Conservation (phyloP, 495 filamentous ascomycete genomes). For the Staphylotrichum longicolle region DNA sequence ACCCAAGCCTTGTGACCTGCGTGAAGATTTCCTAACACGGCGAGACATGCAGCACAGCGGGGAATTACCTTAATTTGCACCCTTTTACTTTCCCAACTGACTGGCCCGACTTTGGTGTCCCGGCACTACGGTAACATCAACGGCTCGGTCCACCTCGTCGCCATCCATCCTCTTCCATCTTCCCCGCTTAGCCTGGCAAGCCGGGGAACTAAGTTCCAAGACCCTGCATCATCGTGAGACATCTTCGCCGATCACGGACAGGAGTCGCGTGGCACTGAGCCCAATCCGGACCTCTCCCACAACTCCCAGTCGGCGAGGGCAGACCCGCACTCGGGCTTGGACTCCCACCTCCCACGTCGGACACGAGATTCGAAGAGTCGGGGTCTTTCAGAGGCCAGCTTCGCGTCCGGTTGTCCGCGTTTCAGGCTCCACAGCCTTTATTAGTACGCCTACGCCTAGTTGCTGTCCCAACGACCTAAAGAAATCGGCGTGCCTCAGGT, state of each 20-base stretch:
- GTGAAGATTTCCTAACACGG: constrained; percentile 11
- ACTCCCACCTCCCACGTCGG: too few species aligned
- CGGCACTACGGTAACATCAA: constrained; percentile 14
- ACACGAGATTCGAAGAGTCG: too few species aligned
- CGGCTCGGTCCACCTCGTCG: constrained; percentile 1
- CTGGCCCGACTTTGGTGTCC: constrained; percentile 1
- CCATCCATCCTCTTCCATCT: not conserved
- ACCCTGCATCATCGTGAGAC: not conserved
- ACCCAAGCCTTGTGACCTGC: constrained; percentile 13
- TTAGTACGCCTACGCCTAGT: not conserved
- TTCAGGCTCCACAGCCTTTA: constrained; percentile 3
- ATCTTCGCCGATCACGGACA: constrained; percentile 3
- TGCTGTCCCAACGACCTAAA: not conserved
- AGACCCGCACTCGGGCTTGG: not conserved
- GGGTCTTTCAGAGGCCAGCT: not conserved
- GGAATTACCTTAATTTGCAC: not conserved
- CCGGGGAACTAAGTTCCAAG: not conserved
- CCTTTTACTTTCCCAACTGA: not conserved
- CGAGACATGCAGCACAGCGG: constrained; percentile 17
- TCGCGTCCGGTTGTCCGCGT: not conserved
- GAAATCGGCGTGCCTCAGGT: not conserved
- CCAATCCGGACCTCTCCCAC: not conserved
- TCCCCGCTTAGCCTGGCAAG: constrained; percentile 2
- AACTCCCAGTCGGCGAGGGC: not conserved
- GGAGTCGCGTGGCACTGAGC: constrained; percentile 8